phyloP scores from a whole-genome alignment of 176 grass and related monocot species.

The Zea luxurians region DNA sequence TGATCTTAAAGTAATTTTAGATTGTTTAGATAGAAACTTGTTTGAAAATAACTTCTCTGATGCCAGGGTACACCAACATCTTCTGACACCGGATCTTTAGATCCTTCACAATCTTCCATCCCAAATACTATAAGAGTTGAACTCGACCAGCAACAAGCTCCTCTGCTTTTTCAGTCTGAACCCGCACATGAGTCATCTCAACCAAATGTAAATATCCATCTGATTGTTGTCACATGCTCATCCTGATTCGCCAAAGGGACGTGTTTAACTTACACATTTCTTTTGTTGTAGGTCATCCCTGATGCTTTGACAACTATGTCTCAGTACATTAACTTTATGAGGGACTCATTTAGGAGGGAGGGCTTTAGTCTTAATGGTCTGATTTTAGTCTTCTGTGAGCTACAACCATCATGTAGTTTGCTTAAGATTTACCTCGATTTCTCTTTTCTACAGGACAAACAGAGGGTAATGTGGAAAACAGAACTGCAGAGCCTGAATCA shows the following conservation, averaged over 20 bases:
- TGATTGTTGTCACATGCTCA: constrained; percentile 22
- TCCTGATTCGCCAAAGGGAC: constrained; percentile 19
- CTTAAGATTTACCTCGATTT: constrained; percentile 32
- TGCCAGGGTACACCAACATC: constrained; percentile 50
- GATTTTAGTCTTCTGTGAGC: constrained; percentile 19
- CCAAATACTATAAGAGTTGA: constrained; percentile 64
- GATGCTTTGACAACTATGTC: constrained; percentile 91
- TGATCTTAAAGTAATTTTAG: constrained; percentile 35
- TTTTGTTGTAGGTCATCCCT: constrained; percentile 67
- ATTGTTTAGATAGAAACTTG: constrained; percentile 36
- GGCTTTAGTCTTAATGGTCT: constrained; percentile 64
- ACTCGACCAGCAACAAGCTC: constrained; percentile 58
- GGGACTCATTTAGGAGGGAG: constrained; percentile 77
- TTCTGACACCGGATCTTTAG: constrained; percentile 51
- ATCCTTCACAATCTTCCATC: constrained; percentile 45
- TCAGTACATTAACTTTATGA: constrained; percentile 85
- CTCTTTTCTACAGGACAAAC: constrained; percentile 41
- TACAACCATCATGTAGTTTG: constrained; percentile 15
- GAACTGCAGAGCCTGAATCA: constrained; percentile 42
- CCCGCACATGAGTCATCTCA: constrained; percentile 48
- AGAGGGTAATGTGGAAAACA: constrained; percentile 27
- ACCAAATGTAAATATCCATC: constrained; percentile 69
- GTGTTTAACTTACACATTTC: constrained; percentile 20
- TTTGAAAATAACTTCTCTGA: constrained; percentile 44
- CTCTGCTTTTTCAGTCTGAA: constrained; percentile 55